Percentiles rank a stretch among this genome's conserved stretches.
These are phyloP conservation scores for Penicillium parvum DNA, from an alignment of 495 filamentous ascomycete species.

Conservation along the genomic window DNA sequence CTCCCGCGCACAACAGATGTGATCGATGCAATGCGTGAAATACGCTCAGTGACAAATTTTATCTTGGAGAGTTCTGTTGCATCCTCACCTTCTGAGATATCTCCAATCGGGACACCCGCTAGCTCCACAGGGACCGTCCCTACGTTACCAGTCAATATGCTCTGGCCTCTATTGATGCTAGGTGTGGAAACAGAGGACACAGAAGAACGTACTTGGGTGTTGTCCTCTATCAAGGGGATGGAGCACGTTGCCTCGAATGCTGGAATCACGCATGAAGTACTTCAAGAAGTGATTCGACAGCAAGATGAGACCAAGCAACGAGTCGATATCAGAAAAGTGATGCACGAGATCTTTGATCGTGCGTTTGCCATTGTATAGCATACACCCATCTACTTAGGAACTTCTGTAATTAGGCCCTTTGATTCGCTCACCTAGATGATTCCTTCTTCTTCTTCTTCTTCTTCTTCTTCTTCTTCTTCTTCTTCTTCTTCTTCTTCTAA, in stretches of 20 bases:
- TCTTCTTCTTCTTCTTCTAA: no score
- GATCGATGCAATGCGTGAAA: conserved; percentile 27
- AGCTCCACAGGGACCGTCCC: conserved; percentile 9
- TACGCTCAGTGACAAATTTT: conserved; percentile 29
- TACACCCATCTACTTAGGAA: no score
- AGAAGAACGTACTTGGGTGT: conserved; percentile 34
- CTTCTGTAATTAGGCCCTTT: no score
- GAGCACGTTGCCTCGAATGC: conserved; percentile 38
- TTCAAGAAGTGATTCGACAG: conserved; percentile 36
- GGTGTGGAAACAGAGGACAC: conserved; percentile 36
- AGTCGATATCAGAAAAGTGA: conserved; percentile 35
- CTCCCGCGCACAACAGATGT: conserved; percentile 34
- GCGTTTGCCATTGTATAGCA: conserved; percentile 38
- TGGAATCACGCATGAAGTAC: conserved; percentile 34
- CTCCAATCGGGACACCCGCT: background rate
- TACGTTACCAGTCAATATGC: conserved; percentile 37
- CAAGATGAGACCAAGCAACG: conserved; percentile 36
- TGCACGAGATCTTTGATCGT: conserved; percentile 28
- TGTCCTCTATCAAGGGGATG: conserved; percentile 33
- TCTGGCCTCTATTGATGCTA: conserved; percentile 42
- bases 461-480: no score
- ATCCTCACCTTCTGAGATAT: background rate
- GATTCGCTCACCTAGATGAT: no score
- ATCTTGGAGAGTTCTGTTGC: conserved; percentile 15
- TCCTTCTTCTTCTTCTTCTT: no score